These are phyloP conservation scores for Venturiaceae sp. DNA, from an alignment of 2,329 filamentous ascomycete genomes.

Conservation along the genomic window DNA sequence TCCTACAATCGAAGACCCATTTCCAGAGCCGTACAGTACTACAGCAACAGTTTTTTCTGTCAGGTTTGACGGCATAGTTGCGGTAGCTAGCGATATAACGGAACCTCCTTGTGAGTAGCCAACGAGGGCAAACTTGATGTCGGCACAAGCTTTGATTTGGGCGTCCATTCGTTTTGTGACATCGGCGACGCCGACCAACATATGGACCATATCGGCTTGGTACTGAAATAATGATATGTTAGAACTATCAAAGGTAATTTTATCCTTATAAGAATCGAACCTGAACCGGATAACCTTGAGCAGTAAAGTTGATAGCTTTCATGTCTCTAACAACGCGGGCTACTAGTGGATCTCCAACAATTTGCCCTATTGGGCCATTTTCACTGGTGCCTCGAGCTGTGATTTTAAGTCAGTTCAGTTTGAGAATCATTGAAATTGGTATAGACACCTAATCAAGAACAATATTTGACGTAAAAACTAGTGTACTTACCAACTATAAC, in stretches of 20 bases:
- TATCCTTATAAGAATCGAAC: neutral
- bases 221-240: neutral
- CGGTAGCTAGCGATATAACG: neutral
- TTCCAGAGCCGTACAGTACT: neutral
- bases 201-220: neutral
- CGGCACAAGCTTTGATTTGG: neutral
- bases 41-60: neutral
- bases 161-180: neutral
- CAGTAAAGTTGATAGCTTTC: neutral
- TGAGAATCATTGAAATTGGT: no score
- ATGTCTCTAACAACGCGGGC: neutral
- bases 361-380: neutral
- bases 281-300: neutral
- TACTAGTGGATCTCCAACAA: neutral
- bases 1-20: neutral
- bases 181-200: neutral
- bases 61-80: neutral
- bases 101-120: neutral
- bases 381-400: constrained; percentile 2
- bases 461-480: neutral
- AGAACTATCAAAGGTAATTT: no score
- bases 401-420: neutral
- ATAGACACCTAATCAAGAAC: neutral
- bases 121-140: neutral
- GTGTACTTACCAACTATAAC: neutral